A percentile compares a stretch with the other conserved stretches of the same genome.
Conservation (phyloP, 1,284 basidiomycete genomes). For the Bondarzewia mesenterica region DNA sequence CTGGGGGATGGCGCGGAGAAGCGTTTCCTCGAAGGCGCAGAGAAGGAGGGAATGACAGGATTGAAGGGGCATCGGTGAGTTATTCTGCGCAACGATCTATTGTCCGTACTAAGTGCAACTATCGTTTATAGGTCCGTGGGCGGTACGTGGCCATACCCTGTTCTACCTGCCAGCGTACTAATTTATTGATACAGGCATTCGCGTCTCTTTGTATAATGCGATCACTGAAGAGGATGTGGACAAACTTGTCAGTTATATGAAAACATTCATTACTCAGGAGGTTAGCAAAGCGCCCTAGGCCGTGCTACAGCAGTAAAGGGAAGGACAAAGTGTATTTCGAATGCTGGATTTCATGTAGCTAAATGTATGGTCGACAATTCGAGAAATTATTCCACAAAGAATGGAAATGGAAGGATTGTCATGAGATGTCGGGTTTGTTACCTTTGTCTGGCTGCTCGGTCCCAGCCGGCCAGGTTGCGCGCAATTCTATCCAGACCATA, state of each 20-base stretch:
- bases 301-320: neutral
- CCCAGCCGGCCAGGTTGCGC: no score
- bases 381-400: no score
- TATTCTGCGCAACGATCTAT: neutral
- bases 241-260: conserved; percentile 52
- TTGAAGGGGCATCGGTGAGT: conserved; percentile 87
- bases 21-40: conserved; percentile 74
- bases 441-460: no score
- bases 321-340: no score
- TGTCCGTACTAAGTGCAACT: neutral
- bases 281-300: conserved; percentile 2
- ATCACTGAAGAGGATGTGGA: conserved; percentile 77
- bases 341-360: no score
- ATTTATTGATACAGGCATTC: conserved; percentile 49
- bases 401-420: no score
- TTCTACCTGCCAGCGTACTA: neutral
- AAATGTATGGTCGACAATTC: no score
- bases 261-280: conserved; percentile 35
- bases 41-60: conserved; percentile 71
- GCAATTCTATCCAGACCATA: no score
- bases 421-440: no score
- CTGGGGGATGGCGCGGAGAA: conserved; percentile 61
- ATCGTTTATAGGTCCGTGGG: conserved; percentile 11
- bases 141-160: conserved; percentile 7
- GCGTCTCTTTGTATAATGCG: conserved; percentile 94